These are phyloP conservation scores for Dendrobium chrysotoxum DNA, from an alignment of 106 monocot species.

Conservation along the genomic window DNA sequence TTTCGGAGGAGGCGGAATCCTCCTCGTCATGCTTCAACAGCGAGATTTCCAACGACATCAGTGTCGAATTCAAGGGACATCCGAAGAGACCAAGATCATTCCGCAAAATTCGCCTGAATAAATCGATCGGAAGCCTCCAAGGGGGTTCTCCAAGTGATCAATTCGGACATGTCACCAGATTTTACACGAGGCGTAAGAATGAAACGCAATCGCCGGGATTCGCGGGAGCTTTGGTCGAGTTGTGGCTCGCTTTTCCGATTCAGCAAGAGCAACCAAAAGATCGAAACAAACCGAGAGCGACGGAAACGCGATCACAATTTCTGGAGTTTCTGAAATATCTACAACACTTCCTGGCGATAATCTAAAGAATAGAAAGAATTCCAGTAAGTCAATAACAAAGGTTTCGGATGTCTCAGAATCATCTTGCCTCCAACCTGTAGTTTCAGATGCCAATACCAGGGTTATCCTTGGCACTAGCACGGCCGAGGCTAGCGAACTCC, in stretches of 20 bases:
- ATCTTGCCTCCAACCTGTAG: constrained; percentile 20
- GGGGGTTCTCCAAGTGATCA: neutral
- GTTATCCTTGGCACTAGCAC: neutral
- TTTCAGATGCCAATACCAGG: constrained; percentile 7
- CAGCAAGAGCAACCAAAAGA: neutral
- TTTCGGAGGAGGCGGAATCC: constrained; percentile 21
- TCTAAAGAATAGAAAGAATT: constrained; percentile 6
- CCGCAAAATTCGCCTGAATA: constrained; percentile 11
- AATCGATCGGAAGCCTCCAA: neutral
- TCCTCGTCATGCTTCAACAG: constrained; percentile 53
- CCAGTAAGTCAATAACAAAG: constrained; percentile 7
- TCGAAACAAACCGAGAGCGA: constrained; percentile 12
- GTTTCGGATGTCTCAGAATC: constrained; percentile 33
- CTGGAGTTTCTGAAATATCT: constrained; percentile 33
- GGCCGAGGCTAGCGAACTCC: neutral
- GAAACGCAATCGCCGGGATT: neutral
- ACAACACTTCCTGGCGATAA: constrained; percentile 21
- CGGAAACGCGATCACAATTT: constrained; percentile 19
- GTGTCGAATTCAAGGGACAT: constrained; percentile 3
- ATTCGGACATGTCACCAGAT: neutral
- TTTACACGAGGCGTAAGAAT: constrained; percentile 22
- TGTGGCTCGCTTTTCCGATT: neutral
- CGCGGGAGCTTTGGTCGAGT: neutral
- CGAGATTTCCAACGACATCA: constrained; percentile 33
- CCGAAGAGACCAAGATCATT: constrained; percentile 4